phyloP scores from a whole-genome alignment of 2,329 filamentous ascomycete species.

The Fusarium sp. region DNA sequence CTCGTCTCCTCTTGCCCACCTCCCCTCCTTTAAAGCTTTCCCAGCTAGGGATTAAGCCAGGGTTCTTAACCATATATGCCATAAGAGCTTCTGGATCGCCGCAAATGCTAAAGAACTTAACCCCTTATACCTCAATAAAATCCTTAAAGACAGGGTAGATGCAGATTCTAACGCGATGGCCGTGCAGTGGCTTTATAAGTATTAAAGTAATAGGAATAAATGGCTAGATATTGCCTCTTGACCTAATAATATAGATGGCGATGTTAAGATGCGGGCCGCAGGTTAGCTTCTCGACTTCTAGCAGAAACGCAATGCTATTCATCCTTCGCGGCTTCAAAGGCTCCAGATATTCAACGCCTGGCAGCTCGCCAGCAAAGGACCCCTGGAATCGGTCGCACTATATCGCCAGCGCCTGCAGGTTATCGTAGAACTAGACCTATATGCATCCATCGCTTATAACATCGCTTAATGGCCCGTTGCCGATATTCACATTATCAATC shows the following conservation, averaged over 20 bases:
- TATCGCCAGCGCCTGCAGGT: slow-evolving; percentile 35
- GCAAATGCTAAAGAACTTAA: slow-evolving; percentile 67
- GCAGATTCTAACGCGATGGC: slow-evolving; percentile 65
- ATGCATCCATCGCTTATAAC: slow-evolving; percentile 45
- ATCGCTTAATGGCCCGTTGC: slow-evolving; percentile 25
- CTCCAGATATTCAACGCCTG: not conserved
- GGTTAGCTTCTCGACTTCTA: slow-evolving; percentile 32
- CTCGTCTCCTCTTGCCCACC: slow-evolving; percentile 47
- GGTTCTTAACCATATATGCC: slow-evolving; percentile 54
- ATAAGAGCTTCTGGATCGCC: slow-evolving; percentile 63
- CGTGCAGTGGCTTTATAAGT: slow-evolving; percentile 46
- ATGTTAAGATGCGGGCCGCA: slow-evolving; percentile 44
- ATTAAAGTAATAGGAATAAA: slow-evolving; percentile 66
- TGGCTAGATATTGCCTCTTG: slow-evolving; percentile 56
- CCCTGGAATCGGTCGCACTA: slow-evolving; percentile 41
- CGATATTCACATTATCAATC: no score
- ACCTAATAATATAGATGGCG: slow-evolving; percentile 34
- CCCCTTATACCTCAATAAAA: slow-evolving; percentile 61
- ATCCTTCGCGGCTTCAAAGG: slow-evolving; percentile 15
- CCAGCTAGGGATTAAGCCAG: slow-evolving; percentile 50
- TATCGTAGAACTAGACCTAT: slow-evolving; percentile 44
- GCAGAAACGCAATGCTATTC: slow-evolving; percentile 28
- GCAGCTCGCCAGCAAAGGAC: slow-evolving; percentile 7
- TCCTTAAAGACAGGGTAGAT: slow-evolving; percentile 64
- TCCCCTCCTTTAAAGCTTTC: slow-evolving; percentile 50